These are phyloP conservation scores for Arxiozyma bovina DNA, from an alignment of 1,139 yeast genomes.

Conservation along the genomic window DNA sequence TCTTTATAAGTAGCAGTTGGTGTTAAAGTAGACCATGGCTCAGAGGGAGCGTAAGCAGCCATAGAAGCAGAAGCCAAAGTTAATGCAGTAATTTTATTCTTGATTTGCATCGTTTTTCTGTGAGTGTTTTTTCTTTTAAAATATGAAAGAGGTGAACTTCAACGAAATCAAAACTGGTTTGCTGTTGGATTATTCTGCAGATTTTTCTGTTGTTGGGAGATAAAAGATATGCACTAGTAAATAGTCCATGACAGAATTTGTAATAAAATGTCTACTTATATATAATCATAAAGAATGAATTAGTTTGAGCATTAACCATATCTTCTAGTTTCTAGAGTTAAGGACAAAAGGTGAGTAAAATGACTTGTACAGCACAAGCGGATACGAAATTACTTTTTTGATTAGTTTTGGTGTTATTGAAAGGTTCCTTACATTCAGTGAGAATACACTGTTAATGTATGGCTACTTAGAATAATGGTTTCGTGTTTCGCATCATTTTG, in stretches of 20 bases:
- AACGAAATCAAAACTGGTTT: background rate
- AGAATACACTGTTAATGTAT: no score
- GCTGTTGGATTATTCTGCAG: background rate
- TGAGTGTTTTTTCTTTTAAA: no score
- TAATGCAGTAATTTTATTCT: background rate
- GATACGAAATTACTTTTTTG: background rate
- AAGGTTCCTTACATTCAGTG: no score
- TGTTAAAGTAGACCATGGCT: conserved; percentile 66
- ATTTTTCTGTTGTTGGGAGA: background rate
- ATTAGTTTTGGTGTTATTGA: background rate
- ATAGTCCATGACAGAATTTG: background rate
- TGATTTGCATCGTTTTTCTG: background rate
- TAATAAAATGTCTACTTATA: no score
- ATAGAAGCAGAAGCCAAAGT: background rate
- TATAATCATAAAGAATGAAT: no score
- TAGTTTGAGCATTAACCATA: no score
- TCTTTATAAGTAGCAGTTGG: conserved; percentile 51
- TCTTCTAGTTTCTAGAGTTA: background rate
- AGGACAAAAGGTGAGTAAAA: background rate
- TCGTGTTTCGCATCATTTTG: no score
- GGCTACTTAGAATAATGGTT: background rate
- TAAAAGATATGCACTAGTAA: background rate
- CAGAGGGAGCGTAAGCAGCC: conserved; percentile 42
- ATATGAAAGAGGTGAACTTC: background rate
- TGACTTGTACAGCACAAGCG: background rate